Evolutionary conservation across 768 basidiomycete genomes (phyloP), one percentile per base, ranked within the genome.

Genomic region (Postia placenta): DNA sequence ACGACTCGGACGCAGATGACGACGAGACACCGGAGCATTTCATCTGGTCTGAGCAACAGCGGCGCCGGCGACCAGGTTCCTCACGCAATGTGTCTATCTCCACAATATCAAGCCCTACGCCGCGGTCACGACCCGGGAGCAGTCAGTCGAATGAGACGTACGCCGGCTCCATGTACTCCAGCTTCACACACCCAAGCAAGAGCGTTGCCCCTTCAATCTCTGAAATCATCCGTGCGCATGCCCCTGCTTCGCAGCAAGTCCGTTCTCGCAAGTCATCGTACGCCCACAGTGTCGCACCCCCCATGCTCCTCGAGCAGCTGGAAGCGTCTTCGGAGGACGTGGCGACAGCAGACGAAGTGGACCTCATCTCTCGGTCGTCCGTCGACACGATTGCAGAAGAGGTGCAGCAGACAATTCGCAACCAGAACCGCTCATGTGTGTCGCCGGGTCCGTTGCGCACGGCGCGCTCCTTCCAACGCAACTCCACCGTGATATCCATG

Each of bases 331-430:
- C 76, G 26, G 81, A 80, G 48, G 69, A 74, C 6, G 57, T 74
- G 39, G 63, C 73, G 35, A 67, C 70, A 33, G 74, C 77, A 46
- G 83, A 83, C 51, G 85, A 85, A 52, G 69, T 71, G 2, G 85
- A 87, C 39, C 59, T 84, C 41, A 55, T 87, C 43, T 83, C 85
- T 35, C 80, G 86, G n/a, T 92, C 91, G 19, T 92, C 89, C 15
- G 79, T 91, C 54, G 91, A 93, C 64, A 91, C 88, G 51, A 82
- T 93, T 23, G 87, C 89, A 19, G 83, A 88, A 57, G 91, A 93
- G 72, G 80, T 89, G 26, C 77, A 74, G 50, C 78, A 70, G 48
- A 90, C 86, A 9, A 69, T 89, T 53, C 80, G 78, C 52, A 78
- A 75, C 42, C 83, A 88, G 62, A 69, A 60, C 28, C 56, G 53